A percentile compares a stretch with the other conserved stretches of the same genome.
Conservation (phyloP, 2,329 filamentous ascomycete species). For the Xylariaceae sp. region DNA sequence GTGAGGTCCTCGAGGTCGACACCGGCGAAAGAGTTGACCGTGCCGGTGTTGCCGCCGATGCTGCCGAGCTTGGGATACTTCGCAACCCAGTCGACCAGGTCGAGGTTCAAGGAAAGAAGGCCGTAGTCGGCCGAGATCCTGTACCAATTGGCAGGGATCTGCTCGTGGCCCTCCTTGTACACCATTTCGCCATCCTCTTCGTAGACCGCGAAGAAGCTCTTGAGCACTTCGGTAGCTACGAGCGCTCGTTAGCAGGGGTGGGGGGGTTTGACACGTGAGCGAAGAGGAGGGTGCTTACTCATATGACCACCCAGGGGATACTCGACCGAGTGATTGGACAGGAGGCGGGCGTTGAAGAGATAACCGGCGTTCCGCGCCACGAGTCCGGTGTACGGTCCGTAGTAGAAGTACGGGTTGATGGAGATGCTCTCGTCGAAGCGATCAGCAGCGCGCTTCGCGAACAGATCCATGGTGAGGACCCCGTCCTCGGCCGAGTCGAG, state of each 20-base stretch:
- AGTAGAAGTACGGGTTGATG: constrained; percentile 51
- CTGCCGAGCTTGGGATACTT: constrained; percentile 39
- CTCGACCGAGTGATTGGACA: constrained; percentile 39
- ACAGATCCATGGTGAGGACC: constrained; percentile 36
- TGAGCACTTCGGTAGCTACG: constrained; percentile 35
- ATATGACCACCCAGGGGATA: constrained; percentile 29
- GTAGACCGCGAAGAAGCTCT: constrained; percentile 43
- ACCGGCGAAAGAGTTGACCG: constrained; percentile 46
- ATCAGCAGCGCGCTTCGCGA: constrained; percentile 37
- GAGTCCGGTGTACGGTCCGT: constrained; percentile 47
- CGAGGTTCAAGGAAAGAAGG: constrained; percentile 36
- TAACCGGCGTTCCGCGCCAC: constrained; percentile 49
- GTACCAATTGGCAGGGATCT: constrained; percentile 51
- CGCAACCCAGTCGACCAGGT: constrained; percentile 32
- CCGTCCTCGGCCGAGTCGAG: constrained; percentile 34
- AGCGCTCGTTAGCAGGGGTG: background rate
- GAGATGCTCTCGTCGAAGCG: constrained; percentile 43
- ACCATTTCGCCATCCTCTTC: constrained; percentile 34
- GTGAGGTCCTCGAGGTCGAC: constrained; percentile 39
- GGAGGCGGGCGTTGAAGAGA: constrained; percentile 37
- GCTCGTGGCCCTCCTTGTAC: constrained; percentile 44
- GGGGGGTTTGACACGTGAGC: background rate
- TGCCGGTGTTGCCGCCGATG: constrained; percentile 49
- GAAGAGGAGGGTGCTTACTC: constrained; percentile 22
- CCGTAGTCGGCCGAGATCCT: constrained; percentile 40